Conservation (phyloP, 805 yeast genomes). For the Metschnikowia hibisci region DNA sequence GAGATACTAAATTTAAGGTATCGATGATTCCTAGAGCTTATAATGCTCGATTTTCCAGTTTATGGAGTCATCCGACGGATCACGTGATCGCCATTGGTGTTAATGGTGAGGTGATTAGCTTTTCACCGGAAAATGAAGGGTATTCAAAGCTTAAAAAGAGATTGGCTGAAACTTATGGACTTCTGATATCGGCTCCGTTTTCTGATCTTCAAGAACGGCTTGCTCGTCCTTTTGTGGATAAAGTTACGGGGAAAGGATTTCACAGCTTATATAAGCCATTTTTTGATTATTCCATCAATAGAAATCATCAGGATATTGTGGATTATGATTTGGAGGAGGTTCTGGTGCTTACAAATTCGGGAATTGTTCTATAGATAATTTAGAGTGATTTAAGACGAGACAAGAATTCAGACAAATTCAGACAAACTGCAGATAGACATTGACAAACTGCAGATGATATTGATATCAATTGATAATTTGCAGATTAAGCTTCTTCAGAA, state of each 20-base stretch:
- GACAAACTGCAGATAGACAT: too few relatives aligned
- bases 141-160: conserved; percentile 16
- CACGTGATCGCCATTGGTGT: conserved; percentile 30
- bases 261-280: conserved; percentile 33
- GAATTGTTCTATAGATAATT: neutral
- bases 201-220: conserved; percentile 20
- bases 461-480: too few relatives aligned
- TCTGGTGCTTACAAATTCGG: neutral
- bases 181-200: conserved; percentile 9
- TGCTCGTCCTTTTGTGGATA: conserved; percentile 32
- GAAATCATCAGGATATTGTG: conserved; percentile 18
- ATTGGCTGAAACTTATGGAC: conserved; percentile 8
- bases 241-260: conserved; percentile 40
- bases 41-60: conserved; percentile 19
- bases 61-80: conserved; percentile 19
- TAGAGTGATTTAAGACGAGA: neutral
- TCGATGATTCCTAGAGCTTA: conserved; percentile 34
- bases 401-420: too few relatives aligned
- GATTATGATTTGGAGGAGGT: conserved; percentile 36
- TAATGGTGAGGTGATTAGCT: conserved; percentile 32
- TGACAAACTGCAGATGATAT: too few relatives aligned
- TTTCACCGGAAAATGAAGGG: conserved; percentile 9
- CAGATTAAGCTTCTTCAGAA: too few relatives aligned
- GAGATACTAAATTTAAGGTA: conserved; percentile 16
- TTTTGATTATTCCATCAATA: conserved; percentile 27